Evolutionary conservation across 805 yeast species (phyloP), one percentile per base, ranked within the genome.

Genomic region (Lipomyces starkeyi): DNA sequence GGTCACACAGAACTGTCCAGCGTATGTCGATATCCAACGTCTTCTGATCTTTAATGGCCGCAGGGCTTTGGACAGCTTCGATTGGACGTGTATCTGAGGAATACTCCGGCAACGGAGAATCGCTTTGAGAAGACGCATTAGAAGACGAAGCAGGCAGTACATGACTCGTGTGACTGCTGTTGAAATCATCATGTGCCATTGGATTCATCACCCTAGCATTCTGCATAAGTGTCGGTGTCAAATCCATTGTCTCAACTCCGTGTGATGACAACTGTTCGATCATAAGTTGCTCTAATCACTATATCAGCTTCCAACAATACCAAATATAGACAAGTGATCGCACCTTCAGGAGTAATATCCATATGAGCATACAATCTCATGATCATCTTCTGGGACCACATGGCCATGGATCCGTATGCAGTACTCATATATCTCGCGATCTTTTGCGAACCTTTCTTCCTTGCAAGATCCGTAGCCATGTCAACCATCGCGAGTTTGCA

Each of bases 1-100:
- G 80, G 77, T 95, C 99, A 79, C 99, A 96, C 5, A 95, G 81
- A 14, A 94, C 85, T 0, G 97, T 93, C 99, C 99, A 96, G 37
- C 93, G 86, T 27, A 95, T 85, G 74, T 93, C 97, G 64, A 91
- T 84, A 34, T 88, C 86, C 7, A 89, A 61, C 13, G 73, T 73
- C 49, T 72, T 68, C 61, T 66, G 63, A 34, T 73, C 70, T n/a
- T 72, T 66, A 22, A 75, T 58, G 2, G 72, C 71, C 3, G 69
- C 35, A 11, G 71, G 66, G 9, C 59, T n/a, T 17, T 47, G 35
- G 22, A 47, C 56, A 13, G 54, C 68, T n/a, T 61, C 62, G 4
- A 61, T 56, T 2, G 65, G 65, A 9, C 35, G 59, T 22, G 40
- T 35, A 3, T 58, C 43, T 20, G 54, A 69, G 29, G 56, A 34